Evolutionary conservation across 495 filamentous ascomycete genomes (phyloP).

Genomic region (Penicillium cataractarum): DNA sequence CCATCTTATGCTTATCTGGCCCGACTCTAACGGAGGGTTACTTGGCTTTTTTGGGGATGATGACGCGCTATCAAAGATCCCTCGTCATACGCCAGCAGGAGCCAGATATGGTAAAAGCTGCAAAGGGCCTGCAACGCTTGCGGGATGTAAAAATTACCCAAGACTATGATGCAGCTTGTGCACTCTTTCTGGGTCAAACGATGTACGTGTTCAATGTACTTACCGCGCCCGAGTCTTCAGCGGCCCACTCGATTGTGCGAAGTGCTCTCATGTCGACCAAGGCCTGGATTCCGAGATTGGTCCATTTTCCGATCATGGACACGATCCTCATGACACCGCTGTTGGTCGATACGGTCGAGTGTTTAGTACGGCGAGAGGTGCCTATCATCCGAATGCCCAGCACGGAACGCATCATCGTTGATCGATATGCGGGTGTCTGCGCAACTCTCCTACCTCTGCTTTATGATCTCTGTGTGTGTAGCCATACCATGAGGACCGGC

Average conservation of each 20-base stretch:
- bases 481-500: constrained; percentile 25
- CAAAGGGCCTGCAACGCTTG: constrained; percentile 29
- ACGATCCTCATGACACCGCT: constrained; percentile 37
- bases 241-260: constrained; percentile 33
- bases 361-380: constrained; percentile 34
- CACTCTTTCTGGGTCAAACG: constrained; percentile 33
- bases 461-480: constrained; percentile 38
- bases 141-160: constrained; percentile 26
- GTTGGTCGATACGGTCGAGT: constrained; percentile 38
- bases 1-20: constrained; percentile 24
- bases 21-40: constrained; percentile 32
- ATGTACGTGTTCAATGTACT: constrained; percentile 38
- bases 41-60: constrained; percentile 30
- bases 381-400: constrained; percentile 35
- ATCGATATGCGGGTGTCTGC: constrained; percentile 38
- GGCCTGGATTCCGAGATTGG: constrained; percentile 31
- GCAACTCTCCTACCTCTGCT: constrained; percentile 34
- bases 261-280: constrained; percentile 34
- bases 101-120: constrained; percentile 31
- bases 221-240: constrained; percentile 28
- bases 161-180: constrained; percentile 30
- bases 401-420: constrained; percentile 32
- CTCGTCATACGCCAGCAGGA: constrained; percentile 26
- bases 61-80: constrained; percentile 32
- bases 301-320: constrained; percentile 31